These are phyloP conservation scores for Besnoitia besnoiti DNA, from an alignment of 169 alveolate genomes.

Conservation along the genomic window DNA sequence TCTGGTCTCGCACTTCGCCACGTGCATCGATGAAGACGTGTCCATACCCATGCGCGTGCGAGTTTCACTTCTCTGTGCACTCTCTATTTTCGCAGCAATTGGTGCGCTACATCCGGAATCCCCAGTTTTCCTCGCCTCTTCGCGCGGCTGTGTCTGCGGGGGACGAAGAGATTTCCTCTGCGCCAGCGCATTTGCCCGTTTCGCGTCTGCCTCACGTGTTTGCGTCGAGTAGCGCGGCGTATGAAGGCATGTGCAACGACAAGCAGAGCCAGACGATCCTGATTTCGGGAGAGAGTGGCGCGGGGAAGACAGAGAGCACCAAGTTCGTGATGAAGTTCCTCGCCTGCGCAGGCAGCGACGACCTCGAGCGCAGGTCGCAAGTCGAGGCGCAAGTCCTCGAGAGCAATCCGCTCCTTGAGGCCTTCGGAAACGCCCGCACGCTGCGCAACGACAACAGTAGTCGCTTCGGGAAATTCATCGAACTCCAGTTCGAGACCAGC, in stretches of 20 bases:
- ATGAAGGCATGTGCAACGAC: slow-evolving; percentile 80
- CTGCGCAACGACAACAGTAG: slow-evolving; percentile 90
- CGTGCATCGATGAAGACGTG: no score
- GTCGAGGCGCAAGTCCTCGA: slow-evolving; percentile 93
- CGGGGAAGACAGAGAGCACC: slow-evolving; percentile 99
- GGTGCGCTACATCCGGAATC: neutral
- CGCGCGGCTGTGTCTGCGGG: neutral
- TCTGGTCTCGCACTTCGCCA: no score
- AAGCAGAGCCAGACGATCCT: slow-evolving; percentile 88
- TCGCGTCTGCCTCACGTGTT: slow-evolving; percentile 92
- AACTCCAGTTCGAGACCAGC: slow-evolving; percentile 85
- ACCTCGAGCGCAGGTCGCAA: slow-evolving; percentile 52
- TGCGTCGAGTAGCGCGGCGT: slow-evolving; percentile 93
- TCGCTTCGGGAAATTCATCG: slow-evolving; percentile 99
- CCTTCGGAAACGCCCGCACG: slow-evolving; percentile 98
- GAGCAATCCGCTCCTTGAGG: slow-evolving; percentile 98
- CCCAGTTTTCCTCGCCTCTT: neutral
- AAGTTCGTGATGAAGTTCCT: slow-evolving; percentile 95
- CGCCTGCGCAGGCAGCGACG: slow-evolving; percentile 86
- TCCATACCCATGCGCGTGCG: no score
- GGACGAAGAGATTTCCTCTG: no score
- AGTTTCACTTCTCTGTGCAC: no score
- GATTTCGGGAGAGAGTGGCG: slow-evolving; percentile 97
- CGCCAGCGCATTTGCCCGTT: neutral
- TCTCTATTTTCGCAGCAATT: neutral